These are phyloP conservation scores for Ormosia emarginata DNA, from an alignment of 306 rosid genomes.

Conservation along the genomic window DNA sequence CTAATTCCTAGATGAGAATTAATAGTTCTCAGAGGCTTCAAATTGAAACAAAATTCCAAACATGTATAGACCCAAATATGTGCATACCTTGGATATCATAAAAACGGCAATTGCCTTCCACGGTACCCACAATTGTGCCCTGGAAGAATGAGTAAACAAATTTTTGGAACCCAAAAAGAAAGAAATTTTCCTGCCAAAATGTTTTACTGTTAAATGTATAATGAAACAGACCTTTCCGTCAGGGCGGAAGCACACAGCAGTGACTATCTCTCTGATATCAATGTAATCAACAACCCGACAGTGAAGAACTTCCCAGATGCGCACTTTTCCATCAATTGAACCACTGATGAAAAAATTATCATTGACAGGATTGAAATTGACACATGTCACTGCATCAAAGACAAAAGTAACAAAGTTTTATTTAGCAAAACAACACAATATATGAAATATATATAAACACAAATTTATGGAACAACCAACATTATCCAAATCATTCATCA, in stretches of 20 bases:
- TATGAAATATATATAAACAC: not conserved
- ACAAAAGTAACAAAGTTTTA: conserved; percentile 3
- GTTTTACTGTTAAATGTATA: conserved; percentile 5
- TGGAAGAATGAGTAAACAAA: conserved; percentile 34
- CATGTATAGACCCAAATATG: conserved; percentile 3
- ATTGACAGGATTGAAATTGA: conserved; percentile 73
- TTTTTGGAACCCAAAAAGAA: conserved; percentile 5
- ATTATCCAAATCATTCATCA: conserved; percentile 12
- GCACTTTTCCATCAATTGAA: conserved; percentile 94
- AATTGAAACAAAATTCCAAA: conserved; percentile 4
- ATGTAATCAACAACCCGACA: conserved; percentile 81
- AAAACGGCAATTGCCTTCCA: conserved; percentile 70
- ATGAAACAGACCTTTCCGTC: conserved; percentile 63
- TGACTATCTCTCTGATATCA: conserved; percentile 78
- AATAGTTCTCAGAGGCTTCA: conserved; percentile 3
- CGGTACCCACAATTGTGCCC: conserved; percentile 84
- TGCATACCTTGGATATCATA: conserved; percentile 60
- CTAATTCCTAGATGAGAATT: not conserved
- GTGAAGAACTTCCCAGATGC: conserved; percentile 77
- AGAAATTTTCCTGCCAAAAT: not conserved
- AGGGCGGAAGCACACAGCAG: conserved; percentile 78
- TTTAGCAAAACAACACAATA: conserved; percentile 7
- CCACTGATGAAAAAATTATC: conserved; percentile 83
- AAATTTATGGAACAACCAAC: conserved; percentile 1
- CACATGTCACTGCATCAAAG: conserved; percentile 73